Evolutionary conservation across 495 filamentous ascomycete genomes (phyloP).

Genomic region (Aspergillus ostianus): DNA sequence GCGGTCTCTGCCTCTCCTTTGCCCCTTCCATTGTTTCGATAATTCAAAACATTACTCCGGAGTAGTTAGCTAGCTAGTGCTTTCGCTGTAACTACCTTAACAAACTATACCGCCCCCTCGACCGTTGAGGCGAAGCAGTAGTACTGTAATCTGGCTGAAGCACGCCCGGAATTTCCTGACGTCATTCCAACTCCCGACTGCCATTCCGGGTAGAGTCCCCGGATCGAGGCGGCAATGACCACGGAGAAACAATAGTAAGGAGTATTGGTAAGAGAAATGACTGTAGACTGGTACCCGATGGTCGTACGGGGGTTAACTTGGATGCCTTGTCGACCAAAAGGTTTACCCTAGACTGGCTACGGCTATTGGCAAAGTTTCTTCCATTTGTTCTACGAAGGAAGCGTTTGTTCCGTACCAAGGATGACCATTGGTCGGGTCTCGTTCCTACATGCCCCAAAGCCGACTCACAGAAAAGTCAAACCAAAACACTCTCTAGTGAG

Average conservation of each 20-base stretch:
- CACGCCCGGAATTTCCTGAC: not conserved
- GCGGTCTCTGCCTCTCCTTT: not conserved
- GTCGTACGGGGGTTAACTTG: not conserved
- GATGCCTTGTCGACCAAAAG: not conserved
- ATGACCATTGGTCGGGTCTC: not conserved
- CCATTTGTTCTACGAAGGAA: not conserved
- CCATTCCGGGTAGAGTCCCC: not conserved
- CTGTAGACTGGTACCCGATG: not conserved
- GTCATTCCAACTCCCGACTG: not conserved
- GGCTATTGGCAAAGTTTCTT: not conserved
- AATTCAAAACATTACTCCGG: not conserved
- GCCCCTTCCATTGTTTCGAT: not conserved
- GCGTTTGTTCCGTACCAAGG: not conserved
- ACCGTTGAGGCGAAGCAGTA: not conserved
- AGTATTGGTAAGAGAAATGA: too few species aligned
- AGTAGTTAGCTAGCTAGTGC: too few species aligned
- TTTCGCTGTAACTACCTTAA: too few species aligned
- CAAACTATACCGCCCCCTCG: too few species aligned
- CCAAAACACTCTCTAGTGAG: not conserved
- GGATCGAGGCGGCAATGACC: not conserved
- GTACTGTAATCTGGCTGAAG: not conserved
- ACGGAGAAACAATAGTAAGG: not conserved
- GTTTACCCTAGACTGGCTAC: not conserved
- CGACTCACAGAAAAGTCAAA: constrained; percentile 2
- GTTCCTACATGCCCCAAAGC: not conserved